Evolutionary conservation across 345 rosid species (phyloP), one percentile per base, ranked within the genome.

Genomic region (Brassica carinata): DNA sequence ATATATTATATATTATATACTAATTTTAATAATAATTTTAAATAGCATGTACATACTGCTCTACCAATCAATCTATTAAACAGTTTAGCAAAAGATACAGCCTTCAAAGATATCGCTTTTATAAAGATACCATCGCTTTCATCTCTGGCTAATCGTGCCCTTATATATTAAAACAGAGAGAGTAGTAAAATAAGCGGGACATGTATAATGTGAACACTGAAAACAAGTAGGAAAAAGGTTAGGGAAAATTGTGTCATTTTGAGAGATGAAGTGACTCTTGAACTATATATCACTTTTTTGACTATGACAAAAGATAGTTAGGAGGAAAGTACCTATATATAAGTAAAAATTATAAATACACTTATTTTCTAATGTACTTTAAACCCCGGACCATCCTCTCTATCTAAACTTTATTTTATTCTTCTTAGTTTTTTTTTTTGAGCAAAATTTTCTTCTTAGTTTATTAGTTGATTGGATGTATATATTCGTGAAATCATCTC

Each of bases 221-320:
- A 73, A 73, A 62, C 0, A 34, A 59, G 63, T 64, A 72, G 68
- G 17, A 57, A n/a, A n/a, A 33, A 51, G 5, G 51, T 64, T 68
- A 62, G 75, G 65, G 72, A 27, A 69, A 75, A 75, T 62, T 36
- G 74, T 74, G 79, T 57, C 74, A 15, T 62, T 62, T n/a, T 73
- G 14, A 65, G 29, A 65, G 78, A 67, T 67, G 45, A 58, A 73
- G 13, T 79, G 79, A 27, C 74, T 63, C 72, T 69, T 53, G 65
- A 75, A 64, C 64, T 34, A 69, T 36, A 23, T 33, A 62, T 69
- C 79, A 53, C 79, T 75, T 80, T 75, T n/a, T 75, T 64, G 67
- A 80, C 79, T 75, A 36, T 29, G 36, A 36, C 7, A 36, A 53
- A 74, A 70, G 62, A 75, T 75, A 70, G 79, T 80, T 80, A 75